Conservation (phyloP, 2,329 filamentous ascomycete species). For the Sclerotinia spermophila region DNA sequence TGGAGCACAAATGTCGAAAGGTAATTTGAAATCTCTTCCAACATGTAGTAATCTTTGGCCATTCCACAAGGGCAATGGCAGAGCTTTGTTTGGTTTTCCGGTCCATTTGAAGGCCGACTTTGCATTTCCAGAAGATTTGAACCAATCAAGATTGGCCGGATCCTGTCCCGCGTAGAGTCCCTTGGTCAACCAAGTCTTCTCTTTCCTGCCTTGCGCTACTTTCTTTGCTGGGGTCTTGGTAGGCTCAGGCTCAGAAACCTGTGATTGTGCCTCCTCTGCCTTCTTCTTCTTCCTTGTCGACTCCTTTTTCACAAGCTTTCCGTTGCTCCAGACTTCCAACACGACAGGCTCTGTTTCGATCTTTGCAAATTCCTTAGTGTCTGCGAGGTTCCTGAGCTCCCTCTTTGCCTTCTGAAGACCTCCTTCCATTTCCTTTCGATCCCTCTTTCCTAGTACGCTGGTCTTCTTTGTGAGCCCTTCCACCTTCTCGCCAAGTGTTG, state of each 20-base stretch:
- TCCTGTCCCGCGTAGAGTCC: conserved; percentile 86
- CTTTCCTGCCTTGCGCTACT: conserved; percentile 30
- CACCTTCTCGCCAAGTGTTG: conserved; percentile 41
- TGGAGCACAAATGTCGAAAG: conserved; percentile 85
- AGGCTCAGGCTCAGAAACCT: conserved; percentile 2
- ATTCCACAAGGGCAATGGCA: conserved; percentile 77
- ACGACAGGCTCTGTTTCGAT: conserved; percentile 56
- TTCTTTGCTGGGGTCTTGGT: conserved; percentile 14
- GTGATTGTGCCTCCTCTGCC: conserved; percentile 32
- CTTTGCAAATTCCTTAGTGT: conserved; percentile 59
- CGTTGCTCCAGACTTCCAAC: conserved; percentile 61
- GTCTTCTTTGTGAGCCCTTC: conserved; percentile 46
- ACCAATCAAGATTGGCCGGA: conserved; percentile 27
- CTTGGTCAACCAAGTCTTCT: conserved; percentile 62
- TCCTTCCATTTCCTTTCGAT: conserved; percentile 50
- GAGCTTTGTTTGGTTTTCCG: conserved; percentile 51
- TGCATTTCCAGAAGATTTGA: conserved; percentile 23
- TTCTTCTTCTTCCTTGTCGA: conserved; percentile 39
- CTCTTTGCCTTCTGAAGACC: conserved; percentile 47
- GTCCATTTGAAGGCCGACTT: conserved; percentile 38
- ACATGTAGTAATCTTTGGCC: conserved; percentile 67
- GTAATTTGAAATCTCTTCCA: conserved; percentile 80
- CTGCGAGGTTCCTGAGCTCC: conserved; percentile 56
- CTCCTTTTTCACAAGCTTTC: conserved; percentile 51
- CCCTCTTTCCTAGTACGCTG: conserved; percentile 58